Percentiles rank a stretch among this genome's conserved stretches.
Conservation (phyloP, 805 yeast species). For the Yarrowia sp. region DNA sequence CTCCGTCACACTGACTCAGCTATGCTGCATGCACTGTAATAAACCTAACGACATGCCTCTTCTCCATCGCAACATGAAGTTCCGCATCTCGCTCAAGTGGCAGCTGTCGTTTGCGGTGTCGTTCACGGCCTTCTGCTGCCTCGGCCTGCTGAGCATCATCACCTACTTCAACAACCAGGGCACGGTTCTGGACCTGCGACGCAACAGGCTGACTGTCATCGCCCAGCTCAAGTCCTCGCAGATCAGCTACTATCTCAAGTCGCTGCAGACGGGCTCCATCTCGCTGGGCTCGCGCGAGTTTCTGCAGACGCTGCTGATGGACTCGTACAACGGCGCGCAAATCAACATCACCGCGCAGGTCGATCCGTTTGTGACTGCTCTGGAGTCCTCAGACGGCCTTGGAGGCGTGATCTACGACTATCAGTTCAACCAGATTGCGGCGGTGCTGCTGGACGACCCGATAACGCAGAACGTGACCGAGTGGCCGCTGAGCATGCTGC, state of each 20-base stretch:
- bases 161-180: conserved; percentile 58
- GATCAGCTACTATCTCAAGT: conserved; percentile 61
- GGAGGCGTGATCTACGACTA: conserved; percentile 32
- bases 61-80: background rate
- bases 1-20: too few relatives aligned
- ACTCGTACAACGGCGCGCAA: conserved; percentile 39
- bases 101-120: conserved; percentile 13
- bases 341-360: conserved; percentile 6
- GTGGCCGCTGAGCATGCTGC: conserved; percentile 5
- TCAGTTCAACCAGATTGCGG: conserved; percentile 17
- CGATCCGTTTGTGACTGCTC: conserved; percentile 29
- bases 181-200: conserved; percentile 57
- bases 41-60: background rate
- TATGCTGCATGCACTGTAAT: too few relatives aligned
- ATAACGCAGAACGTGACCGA: background rate
- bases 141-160: conserved; percentile 6
- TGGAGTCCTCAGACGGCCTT: conserved; percentile 32
- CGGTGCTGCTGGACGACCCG: conserved; percentile 9
- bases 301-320: conserved; percentile 55
- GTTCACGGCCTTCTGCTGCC: conserved; percentile 17
- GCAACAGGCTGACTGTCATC: conserved; percentile 68
- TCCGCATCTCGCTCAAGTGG: conserved; percentile 19
- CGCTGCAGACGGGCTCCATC: conserved; percentile 62
- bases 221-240: conserved; percentile 81
- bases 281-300: conserved; percentile 60